Percentiles rank a stretch among this genome's conserved stretches.
Evolutionary conservation across 768 basidiomycete species (phyloP).

Genomic region (Clitopilus passeckerianus): DNA sequence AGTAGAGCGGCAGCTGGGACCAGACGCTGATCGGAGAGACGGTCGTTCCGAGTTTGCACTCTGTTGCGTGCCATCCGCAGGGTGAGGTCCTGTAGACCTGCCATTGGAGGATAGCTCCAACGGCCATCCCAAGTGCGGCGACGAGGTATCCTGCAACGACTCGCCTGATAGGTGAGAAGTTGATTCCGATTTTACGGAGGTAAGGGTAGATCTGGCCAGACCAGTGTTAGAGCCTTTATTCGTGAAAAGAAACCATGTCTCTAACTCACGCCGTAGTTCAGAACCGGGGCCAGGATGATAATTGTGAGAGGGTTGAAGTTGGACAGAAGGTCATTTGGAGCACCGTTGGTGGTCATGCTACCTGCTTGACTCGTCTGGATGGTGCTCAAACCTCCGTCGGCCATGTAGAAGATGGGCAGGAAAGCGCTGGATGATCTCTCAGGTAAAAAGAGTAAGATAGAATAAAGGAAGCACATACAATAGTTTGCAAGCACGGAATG

Average conservation of each 20-base stretch:
- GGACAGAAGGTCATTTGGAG: constrained; percentile 22
- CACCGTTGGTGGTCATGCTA: constrained; percentile 23
- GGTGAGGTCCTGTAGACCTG: constrained; percentile 18
- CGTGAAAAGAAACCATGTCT: not conserved
- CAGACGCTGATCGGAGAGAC: constrained; percentile 19
- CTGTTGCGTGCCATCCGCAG: constrained; percentile 16
- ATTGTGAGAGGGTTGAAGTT: constrained; percentile 29
- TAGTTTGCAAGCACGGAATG: constrained; percentile 24
- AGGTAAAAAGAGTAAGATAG: too few relatives aligned
- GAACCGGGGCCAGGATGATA: constrained; percentile 20
- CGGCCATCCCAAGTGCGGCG: constrained; percentile 12
- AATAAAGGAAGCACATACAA: constrained; percentile 8
- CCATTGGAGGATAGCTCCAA: constrained; percentile 18
- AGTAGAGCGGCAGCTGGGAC: constrained; percentile 17
- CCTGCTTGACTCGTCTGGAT: constrained; percentile 22
- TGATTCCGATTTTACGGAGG: constrained; percentile 21
- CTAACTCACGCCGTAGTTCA: constrained; percentile 16
- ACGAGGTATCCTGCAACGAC: constrained; percentile 16
- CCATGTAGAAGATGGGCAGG: constrained; percentile 22
- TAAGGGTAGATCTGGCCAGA: constrained; percentile 19
- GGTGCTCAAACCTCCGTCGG: constrained; percentile 21
- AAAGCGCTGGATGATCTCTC: constrained; percentile 10
- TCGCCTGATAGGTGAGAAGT: constrained; percentile 23
- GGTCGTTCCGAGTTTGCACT: constrained; percentile 14
- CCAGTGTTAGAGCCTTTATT: too few relatives aligned